These are phyloP conservation scores for Trichoderma koningiopsis DNA, from an alignment of 2,329 filamentous ascomycete species.

Conservation along the genomic window DNA sequence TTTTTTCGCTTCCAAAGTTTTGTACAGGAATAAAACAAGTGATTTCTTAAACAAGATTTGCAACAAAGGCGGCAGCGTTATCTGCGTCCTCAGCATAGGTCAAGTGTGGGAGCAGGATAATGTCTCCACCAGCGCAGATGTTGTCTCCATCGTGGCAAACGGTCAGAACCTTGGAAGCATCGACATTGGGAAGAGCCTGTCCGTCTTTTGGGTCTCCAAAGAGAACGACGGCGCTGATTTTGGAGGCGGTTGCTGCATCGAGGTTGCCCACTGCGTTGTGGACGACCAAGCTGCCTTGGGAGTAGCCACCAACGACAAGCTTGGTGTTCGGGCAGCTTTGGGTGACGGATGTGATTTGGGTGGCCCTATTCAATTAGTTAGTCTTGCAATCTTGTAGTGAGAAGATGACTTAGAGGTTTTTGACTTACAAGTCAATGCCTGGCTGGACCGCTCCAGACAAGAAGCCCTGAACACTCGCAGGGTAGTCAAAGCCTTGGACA, in stretches of 20 bases:
- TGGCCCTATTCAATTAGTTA: slow-evolving; percentile 36
- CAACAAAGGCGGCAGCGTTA: slow-evolving; percentile 31
- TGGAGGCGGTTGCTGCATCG: slow-evolving; percentile 30
- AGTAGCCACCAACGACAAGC: slow-evolving; percentile 36
- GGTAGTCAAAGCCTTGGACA: slow-evolving; percentile 36
- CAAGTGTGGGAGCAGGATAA: slow-evolving; percentile 34
- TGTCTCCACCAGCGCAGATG: slow-evolving; percentile 36
- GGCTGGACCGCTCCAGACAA: slow-evolving; percentile 29
- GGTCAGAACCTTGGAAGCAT: slow-evolving; percentile 29
- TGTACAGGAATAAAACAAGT: neutral
- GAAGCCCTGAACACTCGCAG: slow-evolving; percentile 35
- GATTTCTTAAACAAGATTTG: neutral
- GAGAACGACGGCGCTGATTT: slow-evolving; percentile 36
- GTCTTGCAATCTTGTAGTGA: neutral
- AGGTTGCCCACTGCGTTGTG: slow-evolving; percentile 34
- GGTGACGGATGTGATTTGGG: slow-evolving; percentile 36
- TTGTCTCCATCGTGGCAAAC: slow-evolving; percentile 36
- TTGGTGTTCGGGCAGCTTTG: slow-evolving; percentile 33
- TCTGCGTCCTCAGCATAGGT: slow-evolving; percentile 34
- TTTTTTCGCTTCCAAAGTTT: neutral
- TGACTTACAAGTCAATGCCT: slow-evolving; percentile 32
- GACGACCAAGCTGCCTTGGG: slow-evolving; percentile 35
- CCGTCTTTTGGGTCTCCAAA: slow-evolving; percentile 37
- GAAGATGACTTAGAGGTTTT: too few relatives aligned
- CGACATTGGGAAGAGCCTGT: slow-evolving; percentile 31